Percentiles rank a stretch among this genome's conserved stretches.
Conservation (phyloP, 1,139 yeast genomes). For the Williopsis jadinii region DNA sequence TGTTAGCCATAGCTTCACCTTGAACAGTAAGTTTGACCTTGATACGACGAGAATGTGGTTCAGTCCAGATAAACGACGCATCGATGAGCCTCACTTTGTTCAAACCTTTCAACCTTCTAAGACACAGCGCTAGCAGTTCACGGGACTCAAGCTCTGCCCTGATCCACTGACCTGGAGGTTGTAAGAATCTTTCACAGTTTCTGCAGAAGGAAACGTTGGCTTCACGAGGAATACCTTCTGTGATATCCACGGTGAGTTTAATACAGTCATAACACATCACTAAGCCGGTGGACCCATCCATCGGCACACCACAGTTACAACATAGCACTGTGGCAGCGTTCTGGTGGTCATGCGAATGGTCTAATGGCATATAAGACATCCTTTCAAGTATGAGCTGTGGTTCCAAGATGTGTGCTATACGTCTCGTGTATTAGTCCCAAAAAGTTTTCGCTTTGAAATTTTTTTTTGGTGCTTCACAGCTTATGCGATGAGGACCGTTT, state of each 20-base stretch:
- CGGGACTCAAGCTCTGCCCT: slow-evolving; percentile 86
- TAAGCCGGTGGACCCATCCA: slow-evolving; percentile 90
- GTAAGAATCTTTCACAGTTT: slow-evolving; percentile 92
- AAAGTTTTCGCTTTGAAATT: too few species aligned
- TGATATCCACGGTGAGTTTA: slow-evolving; percentile 86
- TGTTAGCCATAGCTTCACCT: slow-evolving; percentile 91
- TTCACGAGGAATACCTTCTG: slow-evolving; percentile 94
- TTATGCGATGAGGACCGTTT: neutral
- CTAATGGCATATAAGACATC: slow-evolving; percentile 21
- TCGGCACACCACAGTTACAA: slow-evolving; percentile 98
- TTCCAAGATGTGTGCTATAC: neutral
- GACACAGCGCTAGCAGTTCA: slow-evolving; percentile 84
- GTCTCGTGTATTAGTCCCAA: neutral
- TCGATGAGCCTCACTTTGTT: slow-evolving; percentile 84
- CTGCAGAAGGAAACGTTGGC: slow-evolving; percentile 90
- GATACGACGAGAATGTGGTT: slow-evolving; percentile 95
- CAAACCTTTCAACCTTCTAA: slow-evolving; percentile 82
- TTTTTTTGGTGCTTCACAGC: too few species aligned
- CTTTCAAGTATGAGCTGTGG: neutral
- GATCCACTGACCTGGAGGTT: slow-evolving; percentile 94
- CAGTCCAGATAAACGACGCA: slow-evolving; percentile 97
- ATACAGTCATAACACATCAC: slow-evolving; percentile 99
- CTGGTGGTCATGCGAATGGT: slow-evolving; percentile 23
- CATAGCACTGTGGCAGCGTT: slow-evolving; percentile 85
- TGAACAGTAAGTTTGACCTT: slow-evolving; percentile 88